These are phyloP conservation scores for Entomortierella parvispora DNA, from an alignment of 192 early-diverging fungal genomes.

Conservation along the genomic window DNA sequence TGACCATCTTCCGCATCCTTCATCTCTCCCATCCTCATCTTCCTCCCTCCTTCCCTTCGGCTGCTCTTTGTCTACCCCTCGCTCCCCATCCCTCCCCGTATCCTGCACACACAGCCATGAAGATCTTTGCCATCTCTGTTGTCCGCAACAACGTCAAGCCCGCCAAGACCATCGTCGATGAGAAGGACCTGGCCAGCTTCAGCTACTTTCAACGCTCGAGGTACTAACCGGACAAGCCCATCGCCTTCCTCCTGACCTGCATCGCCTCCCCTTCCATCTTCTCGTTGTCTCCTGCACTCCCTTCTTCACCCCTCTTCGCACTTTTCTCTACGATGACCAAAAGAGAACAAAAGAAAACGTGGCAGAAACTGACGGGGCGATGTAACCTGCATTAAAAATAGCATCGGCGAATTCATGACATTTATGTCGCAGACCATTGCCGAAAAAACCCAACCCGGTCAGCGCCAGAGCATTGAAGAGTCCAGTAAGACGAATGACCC, in stretches of 20 bases:
- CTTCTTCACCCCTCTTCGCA: too few species aligned
- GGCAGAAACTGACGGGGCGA: too few species aligned
- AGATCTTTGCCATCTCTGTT: conserved; percentile 62
- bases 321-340: too few species aligned
- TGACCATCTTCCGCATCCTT: not conserved
- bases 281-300: not conserved
- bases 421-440: conserved; percentile 87
- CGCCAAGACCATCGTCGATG: conserved; percentile 66
- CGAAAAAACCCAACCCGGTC: conserved; percentile 83
- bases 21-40: not conserved
- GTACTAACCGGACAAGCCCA: too few species aligned
- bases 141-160: conserved; percentile 56
- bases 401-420: conserved; percentile 88
- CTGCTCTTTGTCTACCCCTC: too few species aligned
- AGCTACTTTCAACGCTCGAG: conserved; percentile 88
- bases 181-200: conserved; percentile 81
- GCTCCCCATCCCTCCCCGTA: not conserved
- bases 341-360: too few species aligned
- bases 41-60: not conserved
- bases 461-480: conserved; percentile 84
- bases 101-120: conserved; percentile 48
- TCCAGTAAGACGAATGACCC: conserved; percentile 64
- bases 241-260: too few species aligned
- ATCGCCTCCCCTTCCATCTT: not conserved
- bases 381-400: conserved; percentile 17